Evolutionary conservation across 768 basidiomycete genomes (phyloP), one percentile per base, ranked within the genome.

Genomic region (Leccinum incarnatum): DNA sequence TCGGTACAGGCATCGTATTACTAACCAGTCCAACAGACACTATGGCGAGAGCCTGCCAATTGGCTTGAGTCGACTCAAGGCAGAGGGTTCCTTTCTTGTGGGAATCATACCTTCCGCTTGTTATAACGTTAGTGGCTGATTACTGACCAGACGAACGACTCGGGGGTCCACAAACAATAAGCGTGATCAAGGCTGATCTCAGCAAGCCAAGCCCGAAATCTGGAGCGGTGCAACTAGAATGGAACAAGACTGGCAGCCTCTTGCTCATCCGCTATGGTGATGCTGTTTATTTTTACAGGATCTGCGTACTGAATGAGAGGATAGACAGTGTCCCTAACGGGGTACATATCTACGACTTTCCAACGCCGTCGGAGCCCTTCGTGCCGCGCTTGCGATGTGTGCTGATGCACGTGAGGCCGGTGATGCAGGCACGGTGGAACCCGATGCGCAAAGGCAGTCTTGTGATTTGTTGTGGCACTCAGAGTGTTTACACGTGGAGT

Each of bases 11-110:
- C 42, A 25, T 30, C 17, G 36, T 10, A 30, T 37, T 61, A 34
- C 34, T 34, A 27, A 66, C 40, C 34, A 53, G 47, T 55, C 25
- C 36, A 55, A 59, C 67, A 96, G 95, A 81, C 74, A 11, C 76
- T 91, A 12, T 98, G 95, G 95, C 81, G 86, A 59, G 95, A 98
- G 69, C 93, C 95, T 2, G 65, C 78, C 0, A 85, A 86, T 61
- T 98, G 95, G 95, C 74, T 93, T 45, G 89, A 89, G 69, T 79
- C 86, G 1, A 93, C 92, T 0, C 83, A 88, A 67, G 92, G 91
- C 27, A 84, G 88, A 55, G 94, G 94, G 5, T 95, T 95, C 69
- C 77, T 96, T 25, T 89, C 93, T 23, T 97, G 95, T 93, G 66
- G 25, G 80, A 67, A 29, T 34, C 34, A 34, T 40, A 23, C 40